phyloP scores from a whole-genome alignment of 139 green algal species.

The Pseudopediastrum boryanum region DNA sequence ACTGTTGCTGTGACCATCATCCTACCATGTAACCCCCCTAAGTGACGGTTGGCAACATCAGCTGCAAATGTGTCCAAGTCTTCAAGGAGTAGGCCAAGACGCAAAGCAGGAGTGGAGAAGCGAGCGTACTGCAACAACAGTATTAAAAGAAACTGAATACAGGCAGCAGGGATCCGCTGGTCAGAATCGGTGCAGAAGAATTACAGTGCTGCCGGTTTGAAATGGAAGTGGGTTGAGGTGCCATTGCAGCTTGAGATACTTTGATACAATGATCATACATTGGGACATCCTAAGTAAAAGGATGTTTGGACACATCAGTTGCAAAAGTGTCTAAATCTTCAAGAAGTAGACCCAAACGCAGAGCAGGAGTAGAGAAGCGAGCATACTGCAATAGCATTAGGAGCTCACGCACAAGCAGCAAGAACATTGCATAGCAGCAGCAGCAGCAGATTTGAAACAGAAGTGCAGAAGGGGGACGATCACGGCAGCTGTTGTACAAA shows the following conservation, averaged over 20 bases:
- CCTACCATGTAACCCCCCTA: slow-evolving; percentile 23
- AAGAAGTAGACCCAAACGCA: slow-evolving; percentile 43
- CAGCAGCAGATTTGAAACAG: too few species aligned
- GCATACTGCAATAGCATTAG: slow-evolving; percentile 31
- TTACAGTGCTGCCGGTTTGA: too few species aligned
- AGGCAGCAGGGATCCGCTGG: too few species aligned
- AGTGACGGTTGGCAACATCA: slow-evolving; percentile 42
- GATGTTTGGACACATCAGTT: slow-evolving; percentile 38
- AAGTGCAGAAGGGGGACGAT: too few species aligned
- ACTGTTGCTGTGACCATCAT: slow-evolving; percentile 44
- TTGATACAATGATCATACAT: too few species aligned
- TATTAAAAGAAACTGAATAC: background rate
- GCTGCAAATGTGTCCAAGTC: slow-evolving; percentile 48
- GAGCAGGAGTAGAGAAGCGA: slow-evolving; percentile 32
- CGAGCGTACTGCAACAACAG: slow-evolving; percentile 34
- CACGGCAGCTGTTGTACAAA: too few species aligned
- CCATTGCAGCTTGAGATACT: too few species aligned
- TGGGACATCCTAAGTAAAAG: too few species aligned
- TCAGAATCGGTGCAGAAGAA: background rate
- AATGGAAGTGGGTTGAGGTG: too few species aligned
- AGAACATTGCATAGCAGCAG: too few species aligned
- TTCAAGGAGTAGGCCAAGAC: slow-evolving; percentile 46
- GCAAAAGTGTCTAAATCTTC: slow-evolving; percentile 52
- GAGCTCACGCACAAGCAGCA: too few species aligned
- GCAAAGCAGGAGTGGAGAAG: slow-evolving; percentile 31